These are phyloP conservation scores for Artemisia tridentata DNA, from an alignment of 129 eudicot genomes.

Conservation along the genomic window DNA sequence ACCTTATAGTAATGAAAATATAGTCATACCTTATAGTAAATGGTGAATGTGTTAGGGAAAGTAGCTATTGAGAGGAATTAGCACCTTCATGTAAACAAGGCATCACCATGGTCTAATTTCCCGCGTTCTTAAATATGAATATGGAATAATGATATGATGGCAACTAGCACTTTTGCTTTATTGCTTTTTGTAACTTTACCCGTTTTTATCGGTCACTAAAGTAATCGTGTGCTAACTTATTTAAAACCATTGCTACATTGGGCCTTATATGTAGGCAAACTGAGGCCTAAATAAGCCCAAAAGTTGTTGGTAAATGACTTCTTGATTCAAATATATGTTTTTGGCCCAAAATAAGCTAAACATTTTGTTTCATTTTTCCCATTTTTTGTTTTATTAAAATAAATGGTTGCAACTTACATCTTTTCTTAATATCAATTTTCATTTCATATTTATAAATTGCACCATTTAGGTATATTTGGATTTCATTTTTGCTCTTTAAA, in stretches of 20 bases:
- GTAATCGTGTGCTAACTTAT: constrained; percentile 30
- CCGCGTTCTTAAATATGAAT: constrained; percentile 12
- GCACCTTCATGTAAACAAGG: constrained; percentile 6
- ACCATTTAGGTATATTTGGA: too few species aligned
- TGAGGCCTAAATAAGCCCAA: constrained; percentile 14
- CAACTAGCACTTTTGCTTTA: constrained; percentile 17
- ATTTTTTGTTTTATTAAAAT: too few species aligned
- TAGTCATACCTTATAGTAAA: background rate
- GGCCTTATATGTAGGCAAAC: background rate
- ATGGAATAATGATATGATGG: constrained; percentile 13
- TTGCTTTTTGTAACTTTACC: constrained; percentile 25
- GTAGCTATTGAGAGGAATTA: constrained; percentile 1
- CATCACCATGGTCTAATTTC: constrained; percentile 9
- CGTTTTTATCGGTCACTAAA: constrained; percentile 24
- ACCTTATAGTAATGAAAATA: background rate
- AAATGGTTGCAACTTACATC: too few species aligned
- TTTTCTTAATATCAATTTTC: too few species aligned
- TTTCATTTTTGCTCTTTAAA: too few species aligned
- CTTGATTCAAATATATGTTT: background rate
- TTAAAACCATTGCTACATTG: constrained; percentile 1
- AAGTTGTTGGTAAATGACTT: too few species aligned
- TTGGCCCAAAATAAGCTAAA: background rate
- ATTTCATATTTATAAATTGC: too few species aligned
- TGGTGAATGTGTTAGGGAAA: background rate
- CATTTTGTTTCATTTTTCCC: too few species aligned